These are phyloP conservation scores for Sporothrix curviconia DNA, from an alignment of 2,329 filamentous ascomycete genomes.

Conservation along the genomic window DNA sequence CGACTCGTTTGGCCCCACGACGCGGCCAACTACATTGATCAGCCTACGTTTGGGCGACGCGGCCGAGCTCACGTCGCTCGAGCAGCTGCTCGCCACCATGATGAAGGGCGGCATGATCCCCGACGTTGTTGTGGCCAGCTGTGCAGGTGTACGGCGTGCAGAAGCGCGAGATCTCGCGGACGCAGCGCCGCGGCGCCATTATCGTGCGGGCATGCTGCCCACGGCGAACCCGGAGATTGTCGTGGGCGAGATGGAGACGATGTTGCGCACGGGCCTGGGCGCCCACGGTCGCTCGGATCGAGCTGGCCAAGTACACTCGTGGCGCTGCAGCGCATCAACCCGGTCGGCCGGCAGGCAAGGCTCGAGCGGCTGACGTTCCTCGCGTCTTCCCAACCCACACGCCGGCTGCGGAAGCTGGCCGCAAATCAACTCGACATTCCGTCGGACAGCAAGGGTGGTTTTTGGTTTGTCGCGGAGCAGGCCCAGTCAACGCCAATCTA, in stretches of 20 bases:
- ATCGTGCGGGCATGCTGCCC: conserved; percentile 93
- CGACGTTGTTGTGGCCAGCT: conserved; percentile 78
- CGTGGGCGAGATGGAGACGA: conserved; percentile 89
- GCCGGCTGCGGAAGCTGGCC: conserved; percentile 70
- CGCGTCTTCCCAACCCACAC: conserved; percentile 85
- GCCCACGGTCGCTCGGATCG: conserved; percentile 70
- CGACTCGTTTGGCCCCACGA: conserved; percentile 83
- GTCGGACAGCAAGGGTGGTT: conserved; percentile 90
- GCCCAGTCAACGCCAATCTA: conserved; percentile 96
- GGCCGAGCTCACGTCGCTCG: conserved; percentile 88
- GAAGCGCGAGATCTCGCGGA: conserved; percentile 85
- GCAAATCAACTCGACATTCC: conserved; percentile 79
- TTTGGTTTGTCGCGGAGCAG: conserved; percentile 90
- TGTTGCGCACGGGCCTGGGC: conserved; percentile 84
- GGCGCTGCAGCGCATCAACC: conserved; percentile 83
- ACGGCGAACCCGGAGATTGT: conserved; percentile 89
- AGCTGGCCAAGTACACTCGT: conserved; percentile 89
- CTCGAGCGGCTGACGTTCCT: conserved; percentile 59
- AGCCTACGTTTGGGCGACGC: conserved; percentile 94
- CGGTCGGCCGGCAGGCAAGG: conserved; percentile 74
- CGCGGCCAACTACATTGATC: conserved; percentile 92
- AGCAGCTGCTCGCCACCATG: conserved; percentile 94
- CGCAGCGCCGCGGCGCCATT: conserved; percentile 84
- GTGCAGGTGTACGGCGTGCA: conserved; percentile 96
- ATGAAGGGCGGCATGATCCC: conserved; percentile 88